Base-by-base conservation (phyloP, 2,329 filamentous ascomycete genomes). In the Penicillium paneum region DNA sequence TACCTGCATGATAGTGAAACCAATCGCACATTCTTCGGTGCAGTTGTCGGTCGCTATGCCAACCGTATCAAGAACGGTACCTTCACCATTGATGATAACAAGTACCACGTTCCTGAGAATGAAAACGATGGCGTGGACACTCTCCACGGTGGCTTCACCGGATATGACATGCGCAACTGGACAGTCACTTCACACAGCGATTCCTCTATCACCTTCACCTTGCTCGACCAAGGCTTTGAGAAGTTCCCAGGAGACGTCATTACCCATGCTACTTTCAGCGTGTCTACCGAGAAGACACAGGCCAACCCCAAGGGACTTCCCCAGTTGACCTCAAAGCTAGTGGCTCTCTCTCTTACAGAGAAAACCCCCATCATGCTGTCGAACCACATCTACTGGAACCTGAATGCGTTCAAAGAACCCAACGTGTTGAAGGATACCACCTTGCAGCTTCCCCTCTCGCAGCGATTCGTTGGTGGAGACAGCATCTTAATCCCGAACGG, bases 401-500 rank as follows among this genome's bases (percentile, higher is more conserved):
- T 80, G 54, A 78, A 78, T 60, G 78, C 71, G 1, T 80, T 79
- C 67, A 74, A 77, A 54, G 65, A 73, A 26, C 54, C 67, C 4
- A 75, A 67, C 28, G 67, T 79, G 49, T 62, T 79, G 15, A 69
- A 79, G 8, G 65, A 78, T 43, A 78, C 76, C 13, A 71, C 63
- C 36, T 56, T 80, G 40, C 74, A 78, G 40, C 66, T 80, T 60
- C 78, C 78, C 5, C 69, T 78, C 29, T 74, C 77, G 8, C 63
- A 66, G 26, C 77, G 79, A 43, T 75, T 73, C 57, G 72, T 82
- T 54, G 72, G 65, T 15, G 71, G 74, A 11, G 78, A 81, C 71
- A 81, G 79, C 57, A 89, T 90, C 55, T 77, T 90, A 15, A 86
- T 92, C 52, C 89, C 89, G 0, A 91, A 87, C 0, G 89, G 89